These are phyloP conservation scores for Mycotypha africana DNA, from an alignment of 371 early-diverging fungal species.

Conservation along the genomic window DNA sequence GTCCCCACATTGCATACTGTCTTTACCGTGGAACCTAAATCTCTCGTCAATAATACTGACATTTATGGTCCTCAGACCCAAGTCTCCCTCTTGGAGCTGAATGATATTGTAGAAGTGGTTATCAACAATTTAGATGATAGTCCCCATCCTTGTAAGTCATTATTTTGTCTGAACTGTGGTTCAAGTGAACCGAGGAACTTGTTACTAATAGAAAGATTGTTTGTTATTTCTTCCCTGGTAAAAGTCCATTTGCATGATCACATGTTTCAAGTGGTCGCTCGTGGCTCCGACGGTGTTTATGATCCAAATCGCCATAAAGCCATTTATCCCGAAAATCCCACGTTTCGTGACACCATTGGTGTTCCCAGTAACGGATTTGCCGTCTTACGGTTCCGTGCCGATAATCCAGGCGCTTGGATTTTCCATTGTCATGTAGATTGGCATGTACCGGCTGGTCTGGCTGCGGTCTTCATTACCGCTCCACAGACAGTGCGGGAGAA, in stretches of 20 bases:
- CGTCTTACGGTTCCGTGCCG: slow-evolving; percentile 60
- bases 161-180: too few species aligned
- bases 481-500: slow-evolving; percentile 35
- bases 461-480: slow-evolving; percentile 55
- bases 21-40: slow-evolving; percentile 40
- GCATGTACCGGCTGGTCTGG: slow-evolving; percentile 37
- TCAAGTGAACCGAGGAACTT: too few species aligned
- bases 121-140: slow-evolving; percentile 54
- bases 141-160: slow-evolving; percentile 38
- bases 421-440: slow-evolving; percentile 32
- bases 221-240: too few species aligned
- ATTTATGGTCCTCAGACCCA: slow-evolving; percentile 64
- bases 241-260: slow-evolving; percentile 74
- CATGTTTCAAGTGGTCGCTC: slow-evolving; percentile 60
- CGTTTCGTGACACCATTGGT: slow-evolving; percentile 58
- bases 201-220: too few species aligned
- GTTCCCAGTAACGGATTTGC: slow-evolving; percentile 49
- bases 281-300: slow-evolving; percentile 22
- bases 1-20: slow-evolving; percentile 69
- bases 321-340: slow-evolving; percentile 34
- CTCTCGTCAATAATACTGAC: slow-evolving; percentile 29
- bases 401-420: slow-evolving; percentile 64
- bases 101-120: slow-evolving; percentile 43
- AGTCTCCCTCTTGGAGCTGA: slow-evolving; percentile 42
- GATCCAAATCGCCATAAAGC: not conserved